These are phyloP conservation scores for Argentina anserina DNA, from an alignment of 306 rosid species.

Conservation along the genomic window DNA sequence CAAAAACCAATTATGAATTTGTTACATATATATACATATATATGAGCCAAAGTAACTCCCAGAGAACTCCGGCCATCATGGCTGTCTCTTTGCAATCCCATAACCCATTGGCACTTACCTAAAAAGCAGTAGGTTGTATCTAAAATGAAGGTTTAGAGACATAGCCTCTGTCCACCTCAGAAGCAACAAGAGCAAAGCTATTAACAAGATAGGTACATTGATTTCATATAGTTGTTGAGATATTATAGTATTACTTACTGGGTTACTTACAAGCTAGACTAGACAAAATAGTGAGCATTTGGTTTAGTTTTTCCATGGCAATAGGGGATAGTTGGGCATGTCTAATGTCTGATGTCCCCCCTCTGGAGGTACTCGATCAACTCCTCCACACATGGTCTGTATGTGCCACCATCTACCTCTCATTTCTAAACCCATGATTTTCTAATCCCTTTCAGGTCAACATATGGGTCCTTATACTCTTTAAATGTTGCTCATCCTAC, in stretches of 20 bases:
- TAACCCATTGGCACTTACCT: conserved; percentile 1
- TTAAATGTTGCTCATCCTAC: neutral
- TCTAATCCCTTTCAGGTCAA: conserved; percentile 34
- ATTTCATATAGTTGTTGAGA: conserved; percentile 16
- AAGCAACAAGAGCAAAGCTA: conserved; percentile 34
- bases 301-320: conserved; percentile 14
- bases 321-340: conserved; percentile 27
- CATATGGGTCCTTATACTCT: conserved; percentile 34
- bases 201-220: neutral
- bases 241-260: conserved; percentile 15
- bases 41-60: neutral
- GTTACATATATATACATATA: neutral
- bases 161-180: conserved; percentile 42
- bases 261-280: neutral
- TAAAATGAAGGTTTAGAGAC: conserved; percentile 13
- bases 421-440: conserved; percentile 43
- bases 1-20: conserved; percentile 17
- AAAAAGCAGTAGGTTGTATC: conserved; percentile 15
- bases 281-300: neutral
- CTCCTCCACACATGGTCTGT: conserved; percentile 37
- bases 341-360: conserved; percentile 31
- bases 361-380: conserved; percentile 33
- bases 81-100: conserved; percentile 30
- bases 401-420: conserved; percentile 23
- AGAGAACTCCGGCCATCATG: conserved; percentile 35